Evolutionary conservation across 2,329 filamentous ascomycete species (phyloP), one percentile per base, ranked within the genome.

Genomic region (Nannizzia gypsea): DNA sequence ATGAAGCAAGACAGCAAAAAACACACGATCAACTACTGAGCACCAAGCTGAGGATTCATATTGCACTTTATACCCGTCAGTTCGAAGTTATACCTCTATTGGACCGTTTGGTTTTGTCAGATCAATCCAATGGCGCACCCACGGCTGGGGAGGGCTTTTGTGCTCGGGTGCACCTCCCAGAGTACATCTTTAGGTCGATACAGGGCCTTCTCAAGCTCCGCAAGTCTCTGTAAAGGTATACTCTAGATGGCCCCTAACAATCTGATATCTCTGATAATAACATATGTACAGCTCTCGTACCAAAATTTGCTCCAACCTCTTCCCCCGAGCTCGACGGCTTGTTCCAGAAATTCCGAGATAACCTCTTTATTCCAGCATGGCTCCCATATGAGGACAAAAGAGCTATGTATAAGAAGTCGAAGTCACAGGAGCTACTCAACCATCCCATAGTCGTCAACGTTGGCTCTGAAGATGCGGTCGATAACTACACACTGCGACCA

Each of bases 301-400:
- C 75, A 9, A 68, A 66, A 3, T 77, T 77, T 64, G 64, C 65
- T 31, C 68, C 70, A 13, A 73, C 73, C 56, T 69, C 70, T 15
- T 74, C 73, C 28, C 63, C 71, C 56, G 71, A 77, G 64, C 67
- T 77, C 60, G 71, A 77, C 63, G 64, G 71, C 48, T 67, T 73
- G 56, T 70, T 78, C 34, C 64, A 69, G 28, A 68, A 67, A 61
- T 76, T 74, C 66, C 75, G 76, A 63, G 65, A 76, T 62, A 70
- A 73, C 44, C 67, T 77, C 56, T 77, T 78, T 66, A 73, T 77
- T 34, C 76, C 76, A 28, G 69, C 68, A 56, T 70, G 70, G 40
- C 70, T 78, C 3, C 65, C 67, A 38, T 61, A 66, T 4, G 68
- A 68, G 46, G 75, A 77, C 60, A 69, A 69, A 61, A 69, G 67